Evolutionary conservation across 148 eudicot species (phyloP).

Genomic region (Silene uniflora): DNA sequence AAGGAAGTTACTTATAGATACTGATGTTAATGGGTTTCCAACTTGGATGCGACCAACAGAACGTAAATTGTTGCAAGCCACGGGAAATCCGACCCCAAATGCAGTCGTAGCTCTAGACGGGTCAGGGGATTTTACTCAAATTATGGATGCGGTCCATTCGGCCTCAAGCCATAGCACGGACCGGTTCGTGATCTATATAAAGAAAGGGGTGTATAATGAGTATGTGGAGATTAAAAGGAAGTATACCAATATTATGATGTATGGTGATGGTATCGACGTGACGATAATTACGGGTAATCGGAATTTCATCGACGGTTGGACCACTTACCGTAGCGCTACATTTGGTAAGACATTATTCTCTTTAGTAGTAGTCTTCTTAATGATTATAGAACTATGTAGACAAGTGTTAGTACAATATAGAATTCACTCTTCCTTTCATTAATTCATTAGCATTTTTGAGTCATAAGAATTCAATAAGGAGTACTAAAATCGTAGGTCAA

Average conservation of each 20-base stretch:
- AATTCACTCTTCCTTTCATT: too few relatives aligned
- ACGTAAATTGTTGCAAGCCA: constrained; percentile 50
- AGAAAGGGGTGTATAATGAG: constrained; percentile 75
- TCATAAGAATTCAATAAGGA: not conserved
- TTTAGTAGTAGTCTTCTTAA: not conserved
- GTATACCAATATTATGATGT: constrained; percentile 64
- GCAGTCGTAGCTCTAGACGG: constrained; percentile 72
- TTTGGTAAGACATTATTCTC: constrained; percentile 46
- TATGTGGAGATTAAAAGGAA: constrained; percentile 63
- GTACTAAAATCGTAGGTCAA: too few relatives aligned
- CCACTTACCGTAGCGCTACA: constrained; percentile 72
- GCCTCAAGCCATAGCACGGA: constrained; percentile 40
- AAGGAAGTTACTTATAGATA: constrained; percentile 17
- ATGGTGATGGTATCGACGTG: constrained; percentile 79
- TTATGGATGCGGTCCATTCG: constrained; percentile 53
- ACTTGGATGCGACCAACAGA: constrained; percentile 50
- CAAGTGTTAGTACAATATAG: too few relatives aligned
- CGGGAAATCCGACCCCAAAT: constrained; percentile 29
- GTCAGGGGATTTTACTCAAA: constrained; percentile 46
- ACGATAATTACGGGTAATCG: constrained; percentile 63
- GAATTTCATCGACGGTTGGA: constrained; percentile 64
- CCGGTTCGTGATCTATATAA: constrained; percentile 60
- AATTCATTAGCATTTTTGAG: too few relatives aligned
- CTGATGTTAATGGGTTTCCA: constrained; percentile 37
- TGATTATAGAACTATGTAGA: too few relatives aligned